phyloP scores from a whole-genome alignment of 306 rosid genomes.

The Prunus kanzakura region DNA sequence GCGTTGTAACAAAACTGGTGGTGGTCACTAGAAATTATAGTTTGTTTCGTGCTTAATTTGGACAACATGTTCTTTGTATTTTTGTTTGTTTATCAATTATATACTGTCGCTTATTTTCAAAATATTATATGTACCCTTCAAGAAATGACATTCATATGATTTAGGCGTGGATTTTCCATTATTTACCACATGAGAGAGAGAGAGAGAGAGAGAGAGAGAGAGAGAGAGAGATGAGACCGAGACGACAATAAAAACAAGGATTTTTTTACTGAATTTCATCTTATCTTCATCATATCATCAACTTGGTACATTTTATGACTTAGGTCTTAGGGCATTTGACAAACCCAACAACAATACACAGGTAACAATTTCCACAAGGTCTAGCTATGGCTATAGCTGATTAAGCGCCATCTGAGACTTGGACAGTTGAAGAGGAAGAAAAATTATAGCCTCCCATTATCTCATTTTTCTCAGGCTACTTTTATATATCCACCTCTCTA shows the following conservation, averaged over 20 bases:
- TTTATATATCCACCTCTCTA: not conserved
- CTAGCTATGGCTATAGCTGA: not conserved
- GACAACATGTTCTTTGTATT: too few species aligned
- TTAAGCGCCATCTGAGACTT: not conserved
- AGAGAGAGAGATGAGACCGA: not conserved
- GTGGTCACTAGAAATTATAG: too few species aligned
- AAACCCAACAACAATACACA: not conserved
- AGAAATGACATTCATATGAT: not conserved
- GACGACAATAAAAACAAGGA: not conserved
- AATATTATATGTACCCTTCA: not conserved
- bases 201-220: not conserved
- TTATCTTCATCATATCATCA: not conserved
- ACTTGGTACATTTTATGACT: not conserved
- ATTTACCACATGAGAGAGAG: not conserved
- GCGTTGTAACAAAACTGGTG: too few species aligned
- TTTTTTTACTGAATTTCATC: not conserved
- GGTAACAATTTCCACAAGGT: not conserved
- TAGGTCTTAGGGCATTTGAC: not conserved
- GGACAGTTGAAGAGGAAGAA: constrained; percentile 1
- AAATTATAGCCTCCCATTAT: constrained; percentile 2
- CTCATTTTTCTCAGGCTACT: not conserved
- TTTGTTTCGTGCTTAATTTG: too few species aligned
- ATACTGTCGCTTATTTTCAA: too few species aligned
- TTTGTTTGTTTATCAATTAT: too few species aligned
- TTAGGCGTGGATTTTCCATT: not conserved